Evolutionary conservation across 129 eudicot species (phyloP), one percentile per base, ranked within the genome.

Genomic region (Chrysanthemum lavandulifolium): DNA sequence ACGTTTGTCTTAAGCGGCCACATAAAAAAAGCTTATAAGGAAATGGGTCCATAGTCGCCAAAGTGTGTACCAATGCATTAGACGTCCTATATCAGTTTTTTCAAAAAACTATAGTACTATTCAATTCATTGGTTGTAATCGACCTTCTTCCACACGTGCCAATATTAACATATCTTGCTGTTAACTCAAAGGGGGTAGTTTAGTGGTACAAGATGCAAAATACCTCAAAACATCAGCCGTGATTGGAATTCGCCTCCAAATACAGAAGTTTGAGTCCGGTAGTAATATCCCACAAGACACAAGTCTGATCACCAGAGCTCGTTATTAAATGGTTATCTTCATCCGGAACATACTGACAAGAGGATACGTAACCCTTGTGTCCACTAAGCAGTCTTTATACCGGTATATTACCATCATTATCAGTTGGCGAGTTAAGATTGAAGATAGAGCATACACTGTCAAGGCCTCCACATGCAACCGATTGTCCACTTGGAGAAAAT

Each of bases 331-430:
- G 23, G 23, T 31, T 31, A 31, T 31, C 40, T 62, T 91, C 96
- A 78, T 86, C 91, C 93, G 40, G 40, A 83, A 91, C 87, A 81
- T 91, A 88, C 72, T 86, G 96, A 67, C 97, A 91, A 12, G 86
- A 86, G 0, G 97, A 91, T 13, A 91, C 96, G 65, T 91, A 91
- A 68, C 97, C 97, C 77, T 88, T 91, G 75, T 91, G 97, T 14
- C 96, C 96, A 68, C 83, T 84, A 58, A 91, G 93, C 80, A 77
- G 81, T 91, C 86, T 86, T 74, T 93, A 74, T 47, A 88, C 96
- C 16, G 96, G 97, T 45, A 86, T 68, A 77, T 86, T 91, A 27
- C 97, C 91, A 73, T 91, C 97, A 70, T 53, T 88, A 67, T 88
- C 97, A 5, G 5, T 31, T 31, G 82, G 88, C 66, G 96, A 80